Conservation (phyloP, 2,329 filamentous ascomycete species). For the Fusarium protoensiforme region DNA sequence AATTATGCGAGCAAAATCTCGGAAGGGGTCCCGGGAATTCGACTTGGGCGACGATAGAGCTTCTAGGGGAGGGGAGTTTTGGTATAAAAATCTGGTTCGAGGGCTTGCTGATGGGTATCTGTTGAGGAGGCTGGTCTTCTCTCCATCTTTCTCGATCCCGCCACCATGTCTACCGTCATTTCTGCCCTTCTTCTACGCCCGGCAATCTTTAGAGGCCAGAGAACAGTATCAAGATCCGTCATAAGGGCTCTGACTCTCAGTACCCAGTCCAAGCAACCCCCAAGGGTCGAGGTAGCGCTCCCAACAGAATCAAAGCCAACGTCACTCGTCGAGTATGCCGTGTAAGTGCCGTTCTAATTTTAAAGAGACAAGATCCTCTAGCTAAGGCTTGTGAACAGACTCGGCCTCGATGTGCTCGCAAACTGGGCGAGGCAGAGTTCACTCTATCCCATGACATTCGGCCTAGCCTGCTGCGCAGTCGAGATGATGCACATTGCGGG, state of each 20-base stretch:
- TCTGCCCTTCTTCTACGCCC: too few relatives aligned
- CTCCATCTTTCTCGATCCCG: not conserved
- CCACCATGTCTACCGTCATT: not conserved
- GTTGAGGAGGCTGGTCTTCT: too few relatives aligned
- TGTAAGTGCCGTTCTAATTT: not conserved
- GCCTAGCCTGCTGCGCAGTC: conserved; percentile 87
- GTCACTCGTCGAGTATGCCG: not conserved
- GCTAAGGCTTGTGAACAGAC: conserved; percentile 57
- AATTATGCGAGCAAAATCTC: too few relatives aligned
- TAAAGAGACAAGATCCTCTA: not conserved
- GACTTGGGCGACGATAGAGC: too few relatives aligned
- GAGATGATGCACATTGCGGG: conserved; percentile 95
- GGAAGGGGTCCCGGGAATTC: too few relatives aligned
- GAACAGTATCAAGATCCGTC: too few relatives aligned
- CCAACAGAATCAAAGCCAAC: not conserved
- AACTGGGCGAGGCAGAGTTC: conserved; percentile 90
- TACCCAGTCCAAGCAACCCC: not conserved
- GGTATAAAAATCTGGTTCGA: too few relatives aligned
- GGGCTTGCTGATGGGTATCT: too few relatives aligned
- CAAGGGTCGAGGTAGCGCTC: not conserved
- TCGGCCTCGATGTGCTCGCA: conserved; percentile 80
- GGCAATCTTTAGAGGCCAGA: not conserved
- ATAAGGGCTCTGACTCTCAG: too few relatives aligned
- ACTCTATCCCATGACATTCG: conserved; percentile 90
- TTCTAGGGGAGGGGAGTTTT: too few relatives aligned